A percentile compares a stretch with the other conserved stretches of the same genome.
Evolutionary conservation across 306 rosid genomes (phyloP).

Genomic region (Clitoria ternatea): DNA sequence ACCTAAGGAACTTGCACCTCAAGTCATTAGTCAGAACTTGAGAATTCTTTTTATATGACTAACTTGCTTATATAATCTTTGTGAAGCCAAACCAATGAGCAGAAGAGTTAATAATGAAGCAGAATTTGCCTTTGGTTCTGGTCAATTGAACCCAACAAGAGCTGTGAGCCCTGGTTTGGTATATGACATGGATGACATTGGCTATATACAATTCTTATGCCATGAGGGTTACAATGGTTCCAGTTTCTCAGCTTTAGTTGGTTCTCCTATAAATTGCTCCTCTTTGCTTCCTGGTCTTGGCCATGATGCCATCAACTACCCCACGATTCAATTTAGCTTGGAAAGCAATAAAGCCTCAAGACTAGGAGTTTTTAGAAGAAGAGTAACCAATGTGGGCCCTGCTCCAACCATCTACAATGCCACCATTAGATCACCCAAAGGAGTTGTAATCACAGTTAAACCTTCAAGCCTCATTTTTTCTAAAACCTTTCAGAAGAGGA

Average conservation of each 20-base stretch:
- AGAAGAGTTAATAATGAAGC: constrained; percentile 47
- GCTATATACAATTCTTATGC: constrained; percentile 72
- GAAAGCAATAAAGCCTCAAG: constrained; percentile 26
- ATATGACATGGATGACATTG: constrained; percentile 63
- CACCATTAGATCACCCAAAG: constrained; percentile 57
- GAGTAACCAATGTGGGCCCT: constrained; percentile 75
- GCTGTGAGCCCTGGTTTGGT: constrained; percentile 73
- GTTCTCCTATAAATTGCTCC: constrained; percentile 62
- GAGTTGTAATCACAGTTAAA: constrained; percentile 55
- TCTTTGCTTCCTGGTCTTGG: constrained; percentile 66
- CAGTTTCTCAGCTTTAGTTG: constrained; percentile 40
- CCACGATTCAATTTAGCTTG: constrained; percentile 62
- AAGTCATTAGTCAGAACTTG: neutral
- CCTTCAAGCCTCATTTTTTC: constrained; percentile 52
- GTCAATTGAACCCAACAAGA: constrained; percentile 68
- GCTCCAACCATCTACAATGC: constrained; percentile 50
- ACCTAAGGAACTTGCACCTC: neutral
- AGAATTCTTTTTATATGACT: constrained; percentile 4
- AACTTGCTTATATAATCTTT: constrained; percentile 11
- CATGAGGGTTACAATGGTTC: constrained; percentile 61
- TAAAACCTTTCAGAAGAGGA: constrained; percentile 38
- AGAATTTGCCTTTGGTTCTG: constrained; percentile 82
- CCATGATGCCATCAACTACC: constrained; percentile 83
- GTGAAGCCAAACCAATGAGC: constrained; percentile 78
- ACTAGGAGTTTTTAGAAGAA: constrained; percentile 46